Evolutionary conservation across 257 asterid species (phyloP).

Genomic region (Nicotiana benthamiana): DNA sequence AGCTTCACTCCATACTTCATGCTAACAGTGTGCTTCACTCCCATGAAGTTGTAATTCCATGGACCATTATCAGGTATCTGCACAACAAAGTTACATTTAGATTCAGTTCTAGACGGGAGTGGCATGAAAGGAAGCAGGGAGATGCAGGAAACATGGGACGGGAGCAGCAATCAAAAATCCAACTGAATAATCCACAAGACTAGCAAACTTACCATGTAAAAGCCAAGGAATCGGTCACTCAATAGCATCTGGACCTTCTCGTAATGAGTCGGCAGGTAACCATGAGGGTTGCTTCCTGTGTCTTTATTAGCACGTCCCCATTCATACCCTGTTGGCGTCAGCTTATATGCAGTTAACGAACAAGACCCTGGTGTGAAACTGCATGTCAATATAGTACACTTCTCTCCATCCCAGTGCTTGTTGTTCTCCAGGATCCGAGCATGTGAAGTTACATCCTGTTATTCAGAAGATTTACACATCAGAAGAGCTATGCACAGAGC

Average conservation of each 20-base stretch:
- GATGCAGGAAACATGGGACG: background rate
- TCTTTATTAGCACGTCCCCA: conserved; percentile 97
- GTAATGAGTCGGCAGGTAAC: conserved; percentile 86
- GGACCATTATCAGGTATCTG: conserved; percentile 96
- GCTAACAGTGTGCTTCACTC: conserved; percentile 76
- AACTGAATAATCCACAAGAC: background rate
- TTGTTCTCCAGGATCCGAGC: conserved; percentile 72
- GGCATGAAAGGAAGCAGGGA: background rate
- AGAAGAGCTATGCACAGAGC: background rate
- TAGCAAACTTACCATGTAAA: conserved; percentile 67
- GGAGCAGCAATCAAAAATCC: background rate
- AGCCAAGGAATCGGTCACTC: conserved; percentile 95
- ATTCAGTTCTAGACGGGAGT: background rate
- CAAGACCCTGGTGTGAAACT: conserved; percentile 99
- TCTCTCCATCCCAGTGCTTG: conserved; percentile 99
- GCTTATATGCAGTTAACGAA: conserved; percentile 85
- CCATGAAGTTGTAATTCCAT: conserved; percentile 97
- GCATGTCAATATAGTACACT: conserved; percentile 88
- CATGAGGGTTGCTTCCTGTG: conserved; percentile 85
- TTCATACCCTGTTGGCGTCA: conserved; percentile 92
- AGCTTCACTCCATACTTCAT: conserved; percentile 86
- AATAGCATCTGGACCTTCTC: conserved; percentile 98
- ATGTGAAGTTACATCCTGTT: conserved; percentile 70
- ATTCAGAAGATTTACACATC: background rate
- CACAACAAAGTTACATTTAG: background rate